A percentile compares a stretch with the other conserved stretches of the same genome.
Evolutionary conservation across 441 rosid genomes (phyloP).

Genomic region (Bocquillonia castaneifolia): DNA sequence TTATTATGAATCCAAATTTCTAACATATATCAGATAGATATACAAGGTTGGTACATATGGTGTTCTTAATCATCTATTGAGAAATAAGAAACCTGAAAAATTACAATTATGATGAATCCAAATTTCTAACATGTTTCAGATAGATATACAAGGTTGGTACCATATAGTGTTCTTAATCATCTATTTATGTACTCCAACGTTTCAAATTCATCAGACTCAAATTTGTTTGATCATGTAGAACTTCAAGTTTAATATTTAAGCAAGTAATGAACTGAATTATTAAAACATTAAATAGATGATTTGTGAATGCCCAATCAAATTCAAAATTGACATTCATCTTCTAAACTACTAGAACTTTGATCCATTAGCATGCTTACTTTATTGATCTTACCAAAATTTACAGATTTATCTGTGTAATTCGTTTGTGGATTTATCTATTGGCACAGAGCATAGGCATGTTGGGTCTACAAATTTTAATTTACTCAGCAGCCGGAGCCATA

Average conservation of each 20-base stretch:
- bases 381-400: not conserved
- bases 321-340: not conserved
- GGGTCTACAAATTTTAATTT: slow-evolving; percentile 96
- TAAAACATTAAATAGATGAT: not conserved
- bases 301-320: not conserved
- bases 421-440: slow-evolving; percentile 24
- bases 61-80: too few relatives aligned
- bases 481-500: slow-evolving; percentile 98
- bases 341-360: not conserved
- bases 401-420: not conserved
- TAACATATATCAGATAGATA: not conserved
- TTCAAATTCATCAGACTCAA: not conserved
- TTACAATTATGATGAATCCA: not conserved
- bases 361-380: not conserved
- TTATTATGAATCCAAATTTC: not conserved
- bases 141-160: not conserved
- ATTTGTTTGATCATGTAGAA: not conserved
- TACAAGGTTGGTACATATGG: too few relatives aligned
- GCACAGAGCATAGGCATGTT: slow-evolving; percentile 93
- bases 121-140: not conserved
- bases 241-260: slow-evolving; percentile 6
- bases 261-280: not conserved
- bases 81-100: not conserved
- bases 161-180: not conserved
- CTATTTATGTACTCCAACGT: not conserved